Conservation (phyloP, 345 rosid genomes). For the Murraya koenigii region DNA sequence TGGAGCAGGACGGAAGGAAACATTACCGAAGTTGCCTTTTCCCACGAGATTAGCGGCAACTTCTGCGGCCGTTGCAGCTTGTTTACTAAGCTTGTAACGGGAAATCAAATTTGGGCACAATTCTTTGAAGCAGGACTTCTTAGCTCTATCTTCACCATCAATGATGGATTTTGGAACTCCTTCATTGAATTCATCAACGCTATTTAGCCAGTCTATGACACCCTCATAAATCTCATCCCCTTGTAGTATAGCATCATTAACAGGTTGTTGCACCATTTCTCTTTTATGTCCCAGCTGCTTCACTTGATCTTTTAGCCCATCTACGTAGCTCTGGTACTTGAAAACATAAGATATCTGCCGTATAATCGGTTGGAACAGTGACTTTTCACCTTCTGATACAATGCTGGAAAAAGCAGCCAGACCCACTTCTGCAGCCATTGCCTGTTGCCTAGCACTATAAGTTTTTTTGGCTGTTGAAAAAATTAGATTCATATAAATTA, state of each 20-base stretch:
- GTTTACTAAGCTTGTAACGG: neutral
- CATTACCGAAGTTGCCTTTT: neutral
- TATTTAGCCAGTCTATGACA: neutral
- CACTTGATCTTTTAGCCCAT: neutral
- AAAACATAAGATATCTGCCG: neutral
- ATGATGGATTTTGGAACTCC: neutral
- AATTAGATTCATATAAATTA: too few species aligned
- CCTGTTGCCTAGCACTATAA: too few species aligned
- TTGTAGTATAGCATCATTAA: neutral
- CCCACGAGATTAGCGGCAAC: neutral
- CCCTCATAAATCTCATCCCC: neutral
- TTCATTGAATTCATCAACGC: neutral
- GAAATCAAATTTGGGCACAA: neutral
- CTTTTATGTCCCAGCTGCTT: neutral
- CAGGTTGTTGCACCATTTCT: neutral
- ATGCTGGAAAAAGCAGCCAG: too few species aligned
- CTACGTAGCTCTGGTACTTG: slow-evolving; percentile 7
- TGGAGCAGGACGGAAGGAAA: neutral
- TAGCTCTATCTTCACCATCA: neutral
- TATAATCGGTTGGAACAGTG: too few species aligned
- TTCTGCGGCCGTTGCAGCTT: neutral
- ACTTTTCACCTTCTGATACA: too few species aligned
- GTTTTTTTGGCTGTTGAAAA: too few species aligned
- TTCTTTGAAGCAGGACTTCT: neutral
- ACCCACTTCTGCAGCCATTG: too few species aligned